These are phyloP conservation scores for Apiotrichum gamsii DNA, from an alignment of 1,284 basidiomycete species.

Conservation along the genomic window DNA sequence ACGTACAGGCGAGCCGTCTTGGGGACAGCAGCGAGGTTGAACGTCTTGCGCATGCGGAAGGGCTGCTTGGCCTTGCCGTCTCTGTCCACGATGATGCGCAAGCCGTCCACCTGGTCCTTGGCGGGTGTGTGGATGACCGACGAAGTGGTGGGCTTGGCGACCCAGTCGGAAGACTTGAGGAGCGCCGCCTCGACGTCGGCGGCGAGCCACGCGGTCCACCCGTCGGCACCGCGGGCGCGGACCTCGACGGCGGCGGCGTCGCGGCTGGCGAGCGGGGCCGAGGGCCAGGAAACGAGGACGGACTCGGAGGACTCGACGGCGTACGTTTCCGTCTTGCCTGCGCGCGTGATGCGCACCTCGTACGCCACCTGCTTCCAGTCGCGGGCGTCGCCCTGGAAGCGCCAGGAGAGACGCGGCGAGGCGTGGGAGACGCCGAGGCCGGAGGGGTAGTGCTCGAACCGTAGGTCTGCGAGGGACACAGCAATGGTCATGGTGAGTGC, in stretches of 20 bases:
- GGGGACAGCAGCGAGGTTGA: slow-evolving; percentile 2
- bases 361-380: slow-evolving; percentile 32
- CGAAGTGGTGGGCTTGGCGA: not conserved
- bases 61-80: slow-evolving; percentile 21
- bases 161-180: not conserved
- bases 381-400: slow-evolving; percentile 20
- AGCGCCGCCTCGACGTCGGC: slow-evolving; percentile 1
- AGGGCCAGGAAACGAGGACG: slow-evolving; percentile 33
- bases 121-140: not conserved
- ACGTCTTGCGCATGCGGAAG: slow-evolving; percentile 18
- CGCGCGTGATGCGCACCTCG: slow-evolving; percentile 20
- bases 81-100: too few species aligned
- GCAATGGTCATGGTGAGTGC: too few species aligned
- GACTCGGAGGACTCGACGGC: slow-evolving; percentile 12
- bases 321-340: slow-evolving; percentile 15
- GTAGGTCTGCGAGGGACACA: too few species aligned
- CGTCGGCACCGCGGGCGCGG: slow-evolving; percentile 18
- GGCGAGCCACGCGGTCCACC: slow-evolving; percentile 6
- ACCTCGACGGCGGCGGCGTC: slow-evolving; percentile 20
- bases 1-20: slow-evolving; percentile 25
- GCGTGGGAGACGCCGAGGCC: not conserved
- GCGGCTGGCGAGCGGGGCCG: slow-evolving; percentile 18
- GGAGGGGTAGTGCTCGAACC: too few species aligned
- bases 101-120: not conserved
- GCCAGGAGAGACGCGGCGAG: slow-evolving; percentile 32